Conservation (phyloP, 2,329 filamentous ascomycete genomes). For the Phialophora verrucosa region DNA sequence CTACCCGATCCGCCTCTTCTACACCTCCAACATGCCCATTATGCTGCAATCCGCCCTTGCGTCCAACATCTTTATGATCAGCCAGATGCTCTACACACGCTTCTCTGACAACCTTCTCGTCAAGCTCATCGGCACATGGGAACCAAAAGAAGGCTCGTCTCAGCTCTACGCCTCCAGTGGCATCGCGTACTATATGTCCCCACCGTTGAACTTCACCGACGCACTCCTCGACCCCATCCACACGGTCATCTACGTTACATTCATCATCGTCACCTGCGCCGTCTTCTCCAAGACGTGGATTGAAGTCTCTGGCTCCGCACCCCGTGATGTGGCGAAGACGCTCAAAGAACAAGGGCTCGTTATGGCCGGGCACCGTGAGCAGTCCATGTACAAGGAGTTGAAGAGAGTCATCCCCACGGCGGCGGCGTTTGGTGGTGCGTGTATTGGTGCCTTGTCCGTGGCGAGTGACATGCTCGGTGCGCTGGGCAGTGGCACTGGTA, state of each 20-base stretch:
- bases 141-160: conserved; percentile 92
- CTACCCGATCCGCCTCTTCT: conserved; percentile 98
- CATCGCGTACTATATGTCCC: conserved; percentile 99
- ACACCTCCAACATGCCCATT: conserved; percentile 99
- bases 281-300: conserved; percentile 99
- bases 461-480: conserved; percentile 94
- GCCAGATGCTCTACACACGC: conserved; percentile 98
- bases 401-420: conserved; percentile 99
- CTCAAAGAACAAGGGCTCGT: conserved; percentile 99
- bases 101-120: conserved; percentile 99
- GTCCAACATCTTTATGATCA: conserved; percentile 98
- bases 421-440: conserved; percentile 96
- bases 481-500: conserved; percentile 95
- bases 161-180: conserved; percentile 94
- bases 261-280: conserved; percentile 97
- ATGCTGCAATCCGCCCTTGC: conserved; percentile 99
- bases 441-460: conserved; percentile 96
- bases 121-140: conserved; percentile 96
- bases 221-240: conserved; percentile 96
- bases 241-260: conserved; percentile 91
- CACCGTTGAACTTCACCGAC: conserved; percentile 95
- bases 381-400: conserved; percentile 99
- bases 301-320: conserved; percentile 96
- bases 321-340: conserved; percentile 98
- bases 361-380: conserved; percentile 99